A percentile compares a stretch with the other conserved stretches of the same genome.
Evolutionary conservation across 495 filamentous ascomycete genomes (phyloP).

Genomic region (Aspergillus cristatus): DNA sequence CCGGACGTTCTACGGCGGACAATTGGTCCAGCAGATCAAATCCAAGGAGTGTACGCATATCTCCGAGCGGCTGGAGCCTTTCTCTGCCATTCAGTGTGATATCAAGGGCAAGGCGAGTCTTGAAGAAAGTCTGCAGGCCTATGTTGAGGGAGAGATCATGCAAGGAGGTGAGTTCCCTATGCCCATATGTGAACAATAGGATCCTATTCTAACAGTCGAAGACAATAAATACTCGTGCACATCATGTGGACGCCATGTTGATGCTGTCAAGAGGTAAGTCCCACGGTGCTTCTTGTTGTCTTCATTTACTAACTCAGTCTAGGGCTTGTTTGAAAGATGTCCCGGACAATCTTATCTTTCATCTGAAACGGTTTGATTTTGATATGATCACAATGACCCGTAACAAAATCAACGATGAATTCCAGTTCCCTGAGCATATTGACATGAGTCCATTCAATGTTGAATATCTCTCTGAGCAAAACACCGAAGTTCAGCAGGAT

Average conservation of each 20-base stretch:
- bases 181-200: constrained; percentile 7
- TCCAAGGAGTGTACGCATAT: constrained; percentile 93
- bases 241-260: constrained; percentile 78
- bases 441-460: constrained; percentile 90
- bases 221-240: constrained; percentile 98
- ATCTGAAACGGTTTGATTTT: constrained; percentile 94
- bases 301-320: not conserved
- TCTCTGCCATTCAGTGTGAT: constrained; percentile 93
- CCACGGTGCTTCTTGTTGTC: too few species aligned
- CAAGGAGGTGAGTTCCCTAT: constrained; percentile 57
- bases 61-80: constrained; percentile 80
- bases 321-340: constrained; percentile 81
- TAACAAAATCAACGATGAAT: constrained; percentile 93
- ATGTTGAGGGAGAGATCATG: constrained; percentile 94
- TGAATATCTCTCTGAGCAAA: constrained; percentile 65
- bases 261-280: constrained; percentile 77
- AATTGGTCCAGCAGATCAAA: constrained; percentile 88
- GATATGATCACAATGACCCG: constrained; percentile 75
- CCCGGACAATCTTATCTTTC: constrained; percentile 90
- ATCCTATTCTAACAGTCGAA: constrained; percentile 22
- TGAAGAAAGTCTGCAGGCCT: constrained; percentile 81
- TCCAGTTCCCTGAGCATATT: constrained; percentile 74
- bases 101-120: constrained; percentile 86
- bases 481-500: constrained; percentile 47
- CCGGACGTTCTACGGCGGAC: constrained; percentile 80